Evolutionary conservation across 345 rosid genomes (phyloP).

Genomic region (Ceriops decandra): DNA sequence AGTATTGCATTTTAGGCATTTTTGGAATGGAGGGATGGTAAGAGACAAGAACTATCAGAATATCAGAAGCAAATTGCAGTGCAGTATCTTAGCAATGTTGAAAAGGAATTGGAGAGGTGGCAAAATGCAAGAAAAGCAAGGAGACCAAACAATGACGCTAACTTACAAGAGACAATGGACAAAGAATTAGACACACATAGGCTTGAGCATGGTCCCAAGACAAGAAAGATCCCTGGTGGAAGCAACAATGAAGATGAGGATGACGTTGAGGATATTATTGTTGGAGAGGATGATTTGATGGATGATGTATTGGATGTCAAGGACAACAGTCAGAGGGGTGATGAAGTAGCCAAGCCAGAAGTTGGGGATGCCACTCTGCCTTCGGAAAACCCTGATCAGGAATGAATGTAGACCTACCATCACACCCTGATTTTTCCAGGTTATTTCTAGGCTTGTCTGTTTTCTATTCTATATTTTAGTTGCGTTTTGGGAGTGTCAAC

Average conservation of each 20-base stretch:
- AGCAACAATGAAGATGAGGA: constrained; percentile 75
- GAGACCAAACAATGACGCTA: constrained; percentile 51
- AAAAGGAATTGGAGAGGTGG: constrained; percentile 94
- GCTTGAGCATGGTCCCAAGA: constrained; percentile 96
- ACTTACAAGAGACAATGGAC: constrained; percentile 96
- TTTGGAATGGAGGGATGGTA: constrained; percentile 68
- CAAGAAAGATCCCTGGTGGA: constrained; percentile 74
- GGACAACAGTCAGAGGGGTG: constrained; percentile 50
- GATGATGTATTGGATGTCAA: constrained; percentile 78
- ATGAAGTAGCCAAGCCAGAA: constrained; percentile 42
- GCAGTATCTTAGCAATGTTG: constrained; percentile 64
- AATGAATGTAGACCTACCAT: background rate
- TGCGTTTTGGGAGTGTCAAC: background rate
- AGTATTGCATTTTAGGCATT: constrained; percentile 40
- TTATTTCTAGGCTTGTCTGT: background rate
- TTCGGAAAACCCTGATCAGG: constrained; percentile 12
- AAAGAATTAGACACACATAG: constrained; percentile 85
- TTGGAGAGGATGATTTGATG: constrained; percentile 85
- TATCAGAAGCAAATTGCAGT: constrained; percentile 81
- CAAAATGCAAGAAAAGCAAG: constrained; percentile 79
- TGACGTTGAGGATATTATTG: constrained; percentile 81
- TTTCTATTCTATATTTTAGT: background rate
- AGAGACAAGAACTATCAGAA: constrained; percentile 71
- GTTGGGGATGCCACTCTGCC: constrained; percentile 5
- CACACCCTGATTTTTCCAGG: background rate